Base-by-base conservation (phyloP, 2,329 filamentous ascomycete species). In the Blastomyces emzantsi region DNA sequence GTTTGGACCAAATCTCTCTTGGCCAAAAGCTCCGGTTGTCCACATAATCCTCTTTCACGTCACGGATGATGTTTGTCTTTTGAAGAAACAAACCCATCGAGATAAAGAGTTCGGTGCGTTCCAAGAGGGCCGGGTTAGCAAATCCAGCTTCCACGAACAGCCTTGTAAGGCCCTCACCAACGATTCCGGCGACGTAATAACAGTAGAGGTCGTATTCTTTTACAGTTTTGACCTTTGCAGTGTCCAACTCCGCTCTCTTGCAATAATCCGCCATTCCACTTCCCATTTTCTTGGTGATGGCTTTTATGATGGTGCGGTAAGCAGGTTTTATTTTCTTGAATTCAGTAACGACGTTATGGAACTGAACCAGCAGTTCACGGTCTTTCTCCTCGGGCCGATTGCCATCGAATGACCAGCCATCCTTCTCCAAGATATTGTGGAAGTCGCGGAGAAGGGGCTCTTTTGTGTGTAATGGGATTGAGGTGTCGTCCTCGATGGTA, bases 401-500 rank as follows among this genome's bases (percentile, higher is more conserved):
- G 64, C 87, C 90, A 63, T 85, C 84, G 74, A 92, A 99, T 6
- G 85, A 95, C 94, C 94, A 99, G 62, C 91, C 92, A 68, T 96
- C 90, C 67, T 88, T 77, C 69, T 91, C 87, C 72, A 97, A 82
- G 68, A 88, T 83, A 63, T 88, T 79, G 73, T 95, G 81, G 76
- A 99, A 99, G 57, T 88, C 82, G 66, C 93, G 86, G 66, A 99
- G 81, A 63, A 97, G 78, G 1, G 92, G 91, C 73, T 95, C 89
- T 80, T 99, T 99, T 72, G 84, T 87, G 67, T 85, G 83, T 49
- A 93, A 79, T 2, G 88, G 81, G 65, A 99, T 88, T 5, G 92
- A 96, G 87, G 97, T 97, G 77, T 99, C 94, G 81, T 99, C 94
- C 78, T 99, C 94, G 65, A 99, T 90, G n/a, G 94, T 99, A 77